Base-by-base conservation (phyloP, 2,329 filamentous ascomycete species). In the Ilyonectria mors-panacis region DNA sequence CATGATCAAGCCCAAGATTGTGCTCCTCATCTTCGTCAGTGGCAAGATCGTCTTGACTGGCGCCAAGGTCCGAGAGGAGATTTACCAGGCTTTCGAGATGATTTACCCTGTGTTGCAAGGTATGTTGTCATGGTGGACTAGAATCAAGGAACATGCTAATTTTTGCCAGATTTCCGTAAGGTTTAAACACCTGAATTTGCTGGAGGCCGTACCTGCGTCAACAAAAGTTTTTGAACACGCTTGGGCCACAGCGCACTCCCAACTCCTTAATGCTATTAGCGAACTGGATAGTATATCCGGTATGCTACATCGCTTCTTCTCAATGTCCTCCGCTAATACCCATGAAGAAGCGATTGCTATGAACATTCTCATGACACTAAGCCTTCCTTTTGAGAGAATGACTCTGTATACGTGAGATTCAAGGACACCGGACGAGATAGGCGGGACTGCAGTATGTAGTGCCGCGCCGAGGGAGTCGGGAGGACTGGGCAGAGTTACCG, bases 1-100 rank as follows among this genome's bases (percentile, higher is more conserved):
- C 81, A 99, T 99, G 96, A 98, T 98, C 88, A 98, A 98, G 88
- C 96, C 96, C 21, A 98, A 98, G 91, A 97, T 98, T 75, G 95
- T 98, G 60, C 91, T 98, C 28, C 86, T 98, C 79, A 98, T 99
- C 82, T 98, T 98, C 85, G 95, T 98, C 78, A 96, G 93, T 78
- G 96, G 95, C 79, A 98, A 98, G 89, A 98, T 98, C 70, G 96
- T 98, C 78, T 88, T 98, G 80, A 98, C 96, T 47, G 96, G 96
- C 78, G 96, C 96, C 74, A 98, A 99, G 81, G 95, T 98, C 72
- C 93, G 96, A 76, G 96, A 99, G 83, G 96, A 98, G 85, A 98
- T 99, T 75, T 97, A 97, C 79, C 93, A 96, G 82, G 94, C 94
- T 53, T 97, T 97, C 79, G 94, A 97, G 85, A 93, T 97, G 91